Evolutionary conservation across 1,284 basidiomycete genomes (phyloP).

Genomic region (Malassezia sp.): DNA sequence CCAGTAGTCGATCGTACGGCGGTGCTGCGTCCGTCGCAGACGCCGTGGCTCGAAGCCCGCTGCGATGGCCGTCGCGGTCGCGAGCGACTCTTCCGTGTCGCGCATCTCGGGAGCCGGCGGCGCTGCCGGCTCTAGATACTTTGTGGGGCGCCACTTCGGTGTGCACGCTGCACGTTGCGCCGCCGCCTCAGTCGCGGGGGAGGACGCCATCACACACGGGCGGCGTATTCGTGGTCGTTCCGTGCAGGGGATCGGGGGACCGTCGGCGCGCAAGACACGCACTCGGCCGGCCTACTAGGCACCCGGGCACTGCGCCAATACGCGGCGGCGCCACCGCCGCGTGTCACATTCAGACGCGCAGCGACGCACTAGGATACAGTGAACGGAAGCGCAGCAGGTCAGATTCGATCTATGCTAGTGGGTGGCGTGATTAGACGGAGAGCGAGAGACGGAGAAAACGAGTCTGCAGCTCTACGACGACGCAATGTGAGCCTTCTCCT

Average conservation of each 20-base stretch:
- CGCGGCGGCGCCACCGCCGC: not conserved
- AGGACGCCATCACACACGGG: too few relatives aligned
- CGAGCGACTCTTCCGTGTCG: constrained; percentile 63
- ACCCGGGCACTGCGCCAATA: not conserved
- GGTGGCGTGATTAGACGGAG: constrained; percentile 2
- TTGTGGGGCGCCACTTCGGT: constrained; percentile 20
- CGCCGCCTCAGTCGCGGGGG: too few relatives aligned
- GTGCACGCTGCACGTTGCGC: too few relatives aligned
- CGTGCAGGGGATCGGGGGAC: too few relatives aligned
- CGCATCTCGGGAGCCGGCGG: constrained; percentile 60
- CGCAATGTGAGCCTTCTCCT: constrained; percentile 10
- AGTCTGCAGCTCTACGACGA: constrained; percentile 4
- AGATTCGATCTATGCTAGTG: too few relatives aligned
- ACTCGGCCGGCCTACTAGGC: too few relatives aligned
- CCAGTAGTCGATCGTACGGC: constrained; percentile 87
- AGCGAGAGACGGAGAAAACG: not conserved
- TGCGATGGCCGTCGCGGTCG: constrained; percentile 50
- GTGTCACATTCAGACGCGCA: not conserved
- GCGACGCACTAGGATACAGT: too few relatives aligned
- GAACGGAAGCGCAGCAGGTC: too few relatives aligned
- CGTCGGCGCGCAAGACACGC: too few relatives aligned
- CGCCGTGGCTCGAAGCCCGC: constrained; percentile 55
- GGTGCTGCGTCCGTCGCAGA: constrained; percentile 77
- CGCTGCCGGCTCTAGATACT: constrained; percentile 47
- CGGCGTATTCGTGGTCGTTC: too few relatives aligned